phyloP scores from a whole-genome alignment of 441 rosid species.

The Hura crepitans region DNA sequence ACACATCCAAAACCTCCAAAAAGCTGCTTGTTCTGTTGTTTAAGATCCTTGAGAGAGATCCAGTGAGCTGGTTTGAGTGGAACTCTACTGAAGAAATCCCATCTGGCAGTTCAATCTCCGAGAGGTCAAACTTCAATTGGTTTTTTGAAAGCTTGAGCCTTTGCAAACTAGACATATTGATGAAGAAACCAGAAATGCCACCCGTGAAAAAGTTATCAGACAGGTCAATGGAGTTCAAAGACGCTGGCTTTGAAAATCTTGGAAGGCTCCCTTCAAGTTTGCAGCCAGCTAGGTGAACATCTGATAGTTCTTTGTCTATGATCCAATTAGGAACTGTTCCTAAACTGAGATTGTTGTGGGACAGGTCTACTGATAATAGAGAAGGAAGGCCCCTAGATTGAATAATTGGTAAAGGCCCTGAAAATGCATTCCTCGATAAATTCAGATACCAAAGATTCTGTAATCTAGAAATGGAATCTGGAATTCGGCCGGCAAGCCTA shows the following conservation, averaged over 20 bases:
- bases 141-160: constrained; percentile 68
- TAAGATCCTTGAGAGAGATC: constrained; percentile 60
- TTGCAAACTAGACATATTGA: constrained; percentile 58
- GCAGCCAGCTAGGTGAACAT: constrained; percentile 78
- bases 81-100: constrained; percentile 56
- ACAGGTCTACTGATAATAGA: constrained; percentile 70
- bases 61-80: constrained; percentile 57
- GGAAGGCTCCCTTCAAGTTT: constrained; percentile 68
- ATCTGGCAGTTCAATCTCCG: constrained; percentile 51
- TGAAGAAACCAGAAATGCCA: constrained; percentile 53
- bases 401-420: constrained; percentile 63
- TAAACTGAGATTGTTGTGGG: constrained; percentile 66
- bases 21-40: constrained; percentile 72
- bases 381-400: constrained; percentile 57
- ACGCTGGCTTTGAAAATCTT: constrained; percentile 51
- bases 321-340: constrained; percentile 80
- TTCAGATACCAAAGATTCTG: constrained; percentile 88
- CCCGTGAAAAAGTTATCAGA: constrained; percentile 62
- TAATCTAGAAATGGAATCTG: constrained; percentile 55
- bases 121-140: constrained; percentile 61
- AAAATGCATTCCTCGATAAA: constrained; percentile 67
- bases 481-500: constrained; percentile 62
- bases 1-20: constrained; percentile 60
- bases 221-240: constrained; percentile 60
- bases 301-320: constrained; percentile 45